Evolutionary conservation across 306 rosid species (phyloP), one percentile per base, ranked within the genome.

Genomic region (Canavalia ensiformis): DNA sequence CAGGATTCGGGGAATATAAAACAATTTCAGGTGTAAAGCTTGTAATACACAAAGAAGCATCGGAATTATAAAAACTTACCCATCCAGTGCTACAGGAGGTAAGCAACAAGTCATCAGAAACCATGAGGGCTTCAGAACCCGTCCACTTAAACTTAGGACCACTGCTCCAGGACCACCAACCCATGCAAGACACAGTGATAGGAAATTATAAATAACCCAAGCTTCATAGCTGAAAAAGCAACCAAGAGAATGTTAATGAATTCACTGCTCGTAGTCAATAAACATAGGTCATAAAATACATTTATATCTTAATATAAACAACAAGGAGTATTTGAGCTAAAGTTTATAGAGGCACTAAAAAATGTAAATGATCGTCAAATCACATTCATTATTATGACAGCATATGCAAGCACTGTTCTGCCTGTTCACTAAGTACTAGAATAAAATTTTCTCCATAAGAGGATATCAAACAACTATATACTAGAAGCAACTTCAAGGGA

Each of bases 161-260:
- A 91, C 98, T 44, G 98, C 91, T 74, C 98, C 98, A 63, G 98
- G 98, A 55, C 98, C 98, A 81, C 98, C 98, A 86, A 94, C 98
- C 98, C 98, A 94, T 74, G 89, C 97, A 67, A 94, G 89, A 80
- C 98, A 94, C 51, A 94, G 80, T 1, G 98, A 90, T 39, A 94
- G 84, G 74, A 94, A 94, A 79, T 91, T 94, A 82, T 94, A 94
- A 55, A 94, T 94, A 80, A 94, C 97, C 97, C 97, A 94, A 51
- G 98, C 98, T 88, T 94, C 98, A 85, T 93, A 93, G 80, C 98
- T 93, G 91, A 88, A 86, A 82, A 29, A 72, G 59, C 30, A 77
- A 49, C 82, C 70, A 41, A 47, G 42, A 63, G 50, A 50, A 79
- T 58, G 29, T 51, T 68, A 50, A 46, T 65, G 39, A 72, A 31